Conservation (phyloP, 495 filamentous ascomycete genomes). For the Melanomma pulvis-pyrius region DNA sequence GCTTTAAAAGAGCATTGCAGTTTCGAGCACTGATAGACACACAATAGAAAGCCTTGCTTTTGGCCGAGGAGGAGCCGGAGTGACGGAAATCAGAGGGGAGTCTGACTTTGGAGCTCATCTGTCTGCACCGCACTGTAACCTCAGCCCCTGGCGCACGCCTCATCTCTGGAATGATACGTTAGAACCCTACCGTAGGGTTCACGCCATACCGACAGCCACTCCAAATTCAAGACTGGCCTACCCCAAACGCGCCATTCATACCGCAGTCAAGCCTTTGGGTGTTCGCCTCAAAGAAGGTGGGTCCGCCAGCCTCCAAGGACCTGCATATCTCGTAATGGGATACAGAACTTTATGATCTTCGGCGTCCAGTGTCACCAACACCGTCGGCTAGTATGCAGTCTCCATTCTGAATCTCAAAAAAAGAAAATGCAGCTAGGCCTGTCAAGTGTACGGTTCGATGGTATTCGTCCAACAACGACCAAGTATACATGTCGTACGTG, state of each 20-base stretch:
- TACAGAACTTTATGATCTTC: not conserved
- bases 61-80: slow-evolving; percentile 1
- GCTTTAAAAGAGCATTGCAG: not conserved
- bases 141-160: slow-evolving; percentile 19
- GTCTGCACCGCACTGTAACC: slow-evolving; percentile 24
- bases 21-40: not conserved
- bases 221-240: not conserved
- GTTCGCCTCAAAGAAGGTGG: slow-evolving; percentile 1
- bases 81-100: slow-evolving; percentile 4
- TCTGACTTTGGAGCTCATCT: slow-evolving; percentile 18
- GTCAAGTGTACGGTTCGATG: not conserved
- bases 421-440: not conserved
- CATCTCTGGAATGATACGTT: slow-evolving; percentile 25
- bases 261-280: not conserved
- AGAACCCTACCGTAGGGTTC: slow-evolving; percentile 10
- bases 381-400: not conserved
- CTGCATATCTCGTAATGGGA: slow-evolving; percentile 8
- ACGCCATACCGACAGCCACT: slow-evolving; percentile 14
- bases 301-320: slow-evolving; percentile 2
- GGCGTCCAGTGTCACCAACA: not conserved
- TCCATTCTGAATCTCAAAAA: not conserved
- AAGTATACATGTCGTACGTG: not conserved
- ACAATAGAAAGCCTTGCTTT: slow-evolving; percentile 14
- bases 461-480: not conserved
- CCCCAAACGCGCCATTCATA: not conserved